phyloP scores from a whole-genome alignment of 192 early-diverging fungal species.

The Coemansia sp. region DNA sequence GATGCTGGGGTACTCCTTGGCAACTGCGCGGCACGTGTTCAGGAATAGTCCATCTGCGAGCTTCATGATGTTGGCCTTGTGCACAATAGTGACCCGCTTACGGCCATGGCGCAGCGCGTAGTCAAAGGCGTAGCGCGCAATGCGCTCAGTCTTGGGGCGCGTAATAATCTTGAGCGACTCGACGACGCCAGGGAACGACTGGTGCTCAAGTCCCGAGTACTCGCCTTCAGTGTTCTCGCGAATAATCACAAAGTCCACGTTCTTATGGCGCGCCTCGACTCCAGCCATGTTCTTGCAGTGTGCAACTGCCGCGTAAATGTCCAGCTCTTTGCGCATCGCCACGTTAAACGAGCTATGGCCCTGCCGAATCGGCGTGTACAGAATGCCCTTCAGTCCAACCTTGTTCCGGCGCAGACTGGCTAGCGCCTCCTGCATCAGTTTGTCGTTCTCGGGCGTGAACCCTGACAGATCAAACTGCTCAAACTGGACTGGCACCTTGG shows the following conservation, averaged over 20 bases:
- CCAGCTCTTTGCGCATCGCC: constrained; percentile 93
- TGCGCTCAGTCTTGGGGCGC: constrained; percentile 95
- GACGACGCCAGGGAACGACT: constrained; percentile 96
- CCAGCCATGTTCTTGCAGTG: constrained; percentile 89
- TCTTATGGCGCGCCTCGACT: constrained; percentile 83
- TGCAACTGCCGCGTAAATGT: constrained; percentile 96
- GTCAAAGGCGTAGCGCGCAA: constrained; percentile 98
- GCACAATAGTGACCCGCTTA: constrained; percentile 97
- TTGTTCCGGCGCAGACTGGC: constrained; percentile 92
- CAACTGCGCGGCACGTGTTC: constrained; percentile 92
- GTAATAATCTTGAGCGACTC: constrained; percentile 99
- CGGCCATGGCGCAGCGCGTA: constrained; percentile 96
- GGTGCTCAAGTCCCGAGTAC: constrained; percentile 98
- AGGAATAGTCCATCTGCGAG: constrained; percentile 98
- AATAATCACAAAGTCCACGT: constrained; percentile 98
- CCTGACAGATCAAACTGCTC: constrained; percentile 97
- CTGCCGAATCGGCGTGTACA: constrained; percentile 82
- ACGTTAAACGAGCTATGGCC: constrained; percentile 98
- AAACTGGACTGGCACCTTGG: constrained; percentile 92
- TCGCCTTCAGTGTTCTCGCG: constrained; percentile 99
- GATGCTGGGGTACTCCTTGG: constrained; percentile 91
- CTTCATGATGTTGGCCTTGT: constrained; percentile 99
- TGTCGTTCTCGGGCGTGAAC: constrained; percentile 79
- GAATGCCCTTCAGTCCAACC: constrained; percentile 94
- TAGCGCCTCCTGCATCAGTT: constrained; percentile 83